phyloP scores from a whole-genome alignment of 2,329 filamentous ascomycete species.

The Colletotrichum aenigma region DNA sequence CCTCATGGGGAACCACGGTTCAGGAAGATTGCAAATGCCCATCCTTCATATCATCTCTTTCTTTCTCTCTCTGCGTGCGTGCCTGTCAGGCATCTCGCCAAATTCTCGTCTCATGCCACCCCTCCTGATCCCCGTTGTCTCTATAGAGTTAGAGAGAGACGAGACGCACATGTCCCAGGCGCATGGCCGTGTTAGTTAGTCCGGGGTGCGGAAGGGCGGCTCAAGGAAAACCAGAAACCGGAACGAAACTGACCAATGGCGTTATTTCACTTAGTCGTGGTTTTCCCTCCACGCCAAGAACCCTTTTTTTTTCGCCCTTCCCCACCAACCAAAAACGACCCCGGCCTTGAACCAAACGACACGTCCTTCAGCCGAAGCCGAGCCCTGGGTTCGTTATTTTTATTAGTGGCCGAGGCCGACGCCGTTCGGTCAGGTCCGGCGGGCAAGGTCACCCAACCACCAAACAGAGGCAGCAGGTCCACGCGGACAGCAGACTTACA shows the following conservation, averaged over 20 bases:
- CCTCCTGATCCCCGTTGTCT: background rate
- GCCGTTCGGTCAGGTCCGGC: background rate
- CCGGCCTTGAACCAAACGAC: background rate
- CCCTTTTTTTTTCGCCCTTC: background rate
- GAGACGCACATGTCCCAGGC: background rate
- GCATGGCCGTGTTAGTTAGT: background rate
- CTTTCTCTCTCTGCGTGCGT: background rate
- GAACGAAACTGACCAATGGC: background rate
- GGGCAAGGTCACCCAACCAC: background rate
- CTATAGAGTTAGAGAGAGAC: background rate
- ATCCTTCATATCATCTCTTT: background rate
- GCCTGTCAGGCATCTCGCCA: background rate
- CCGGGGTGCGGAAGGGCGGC: background rate
- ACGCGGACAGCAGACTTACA: background rate
- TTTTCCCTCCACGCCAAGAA: background rate
- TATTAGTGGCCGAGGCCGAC: background rate
- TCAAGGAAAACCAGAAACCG: background rate
- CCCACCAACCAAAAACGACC: background rate
- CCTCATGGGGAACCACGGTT: background rate
- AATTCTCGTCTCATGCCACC: background rate
- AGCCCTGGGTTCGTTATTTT: background rate
- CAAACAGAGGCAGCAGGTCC: background rate
- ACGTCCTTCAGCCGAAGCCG: background rate
- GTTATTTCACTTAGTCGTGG: conserved; percentile 14
- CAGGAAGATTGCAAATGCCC: background rate